phyloP scores from a whole-genome alignment of 441 rosid genomes.

The Syzygium malaccense region DNA sequence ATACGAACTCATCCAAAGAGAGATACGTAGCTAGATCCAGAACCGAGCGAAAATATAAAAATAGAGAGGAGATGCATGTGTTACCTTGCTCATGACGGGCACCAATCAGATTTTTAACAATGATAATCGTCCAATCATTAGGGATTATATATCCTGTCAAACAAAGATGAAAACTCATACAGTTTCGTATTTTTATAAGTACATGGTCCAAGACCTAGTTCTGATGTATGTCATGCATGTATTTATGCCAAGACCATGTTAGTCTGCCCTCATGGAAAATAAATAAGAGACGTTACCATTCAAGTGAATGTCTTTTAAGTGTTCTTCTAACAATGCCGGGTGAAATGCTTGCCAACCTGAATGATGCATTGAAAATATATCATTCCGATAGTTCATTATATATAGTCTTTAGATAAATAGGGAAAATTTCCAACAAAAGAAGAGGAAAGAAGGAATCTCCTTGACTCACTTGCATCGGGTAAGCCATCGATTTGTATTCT shows the following conservation, averaged over 20 bases:
- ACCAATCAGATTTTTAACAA: neutral
- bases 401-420: neutral
- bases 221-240: too few relatives aligned
- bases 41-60: too few relatives aligned
- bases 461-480: conserved; percentile 15
- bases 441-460: neutral
- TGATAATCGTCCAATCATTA: conserved; percentile 25
- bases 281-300: neutral
- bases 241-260: too few relatives aligned
- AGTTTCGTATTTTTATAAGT: too few relatives aligned
- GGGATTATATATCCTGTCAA: conserved; percentile 33
- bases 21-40: too few relatives aligned
- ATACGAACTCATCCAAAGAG: too few relatives aligned
- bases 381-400: neutral
- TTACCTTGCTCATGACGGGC: too few relatives aligned
- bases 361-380: conserved; percentile 12
- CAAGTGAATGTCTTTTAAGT: conserved; percentile 9
- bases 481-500: conserved; percentile 29
- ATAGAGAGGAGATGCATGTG: too few relatives aligned
- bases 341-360: conserved; percentile 11
- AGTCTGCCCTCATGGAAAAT: too few relatives aligned
- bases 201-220: too few relatives aligned
- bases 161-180: too few relatives aligned
- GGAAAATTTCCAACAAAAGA: neutral
- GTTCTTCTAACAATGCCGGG: conserved; percentile 17